These are phyloP conservation scores for Septoria linicola DNA, from an alignment of 2,329 filamentous ascomycete species.

Conservation along the genomic window DNA sequence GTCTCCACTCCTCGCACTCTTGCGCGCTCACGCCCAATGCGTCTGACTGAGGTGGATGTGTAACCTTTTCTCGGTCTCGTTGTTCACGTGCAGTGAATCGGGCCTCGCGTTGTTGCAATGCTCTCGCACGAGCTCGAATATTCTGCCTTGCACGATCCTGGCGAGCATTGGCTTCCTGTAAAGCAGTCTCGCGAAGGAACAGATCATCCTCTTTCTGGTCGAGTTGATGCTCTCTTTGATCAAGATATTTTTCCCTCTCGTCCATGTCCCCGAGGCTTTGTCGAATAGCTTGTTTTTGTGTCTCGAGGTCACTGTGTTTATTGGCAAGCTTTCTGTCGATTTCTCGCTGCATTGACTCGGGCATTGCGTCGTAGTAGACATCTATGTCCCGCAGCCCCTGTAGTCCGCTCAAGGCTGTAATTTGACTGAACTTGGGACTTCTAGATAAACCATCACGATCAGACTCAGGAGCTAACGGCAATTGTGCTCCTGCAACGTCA, in stretches of 20 bases:
- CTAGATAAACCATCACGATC: no score
- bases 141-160: background rate
- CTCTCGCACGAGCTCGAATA: background rate
- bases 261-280: background rate
- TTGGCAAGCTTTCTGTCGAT: background rate
- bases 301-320: background rate
- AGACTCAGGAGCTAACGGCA: no score
- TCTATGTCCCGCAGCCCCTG: no score
- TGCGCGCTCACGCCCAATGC: background rate
- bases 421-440: no score
- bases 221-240: background rate
- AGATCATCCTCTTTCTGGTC: background rate
- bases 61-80: background rate
- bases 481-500: no score
- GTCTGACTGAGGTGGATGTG: background rate
- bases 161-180: background rate
- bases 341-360: no score
- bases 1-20: no score
- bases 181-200: background rate
- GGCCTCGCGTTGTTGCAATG: background rate
- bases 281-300: background rate
- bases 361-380: no score
- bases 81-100: background rate
- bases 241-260: background rate
- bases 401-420: no score